These are phyloP conservation scores for Talaromyces sp. DNA, from an alignment of 2,329 filamentous ascomycete genomes.

Conservation along the genomic window DNA sequence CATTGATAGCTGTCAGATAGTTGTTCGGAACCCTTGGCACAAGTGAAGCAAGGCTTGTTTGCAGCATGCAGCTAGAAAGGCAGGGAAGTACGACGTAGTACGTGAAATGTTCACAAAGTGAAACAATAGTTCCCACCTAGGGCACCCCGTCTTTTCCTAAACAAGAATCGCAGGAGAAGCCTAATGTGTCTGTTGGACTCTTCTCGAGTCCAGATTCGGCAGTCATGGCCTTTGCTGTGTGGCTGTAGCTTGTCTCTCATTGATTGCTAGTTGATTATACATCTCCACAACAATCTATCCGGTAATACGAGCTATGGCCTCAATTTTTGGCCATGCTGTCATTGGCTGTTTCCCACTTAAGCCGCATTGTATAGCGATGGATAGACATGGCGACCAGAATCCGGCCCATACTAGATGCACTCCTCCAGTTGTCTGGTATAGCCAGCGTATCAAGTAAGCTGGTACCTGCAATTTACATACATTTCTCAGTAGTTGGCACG, in stretches of 20 bases:
- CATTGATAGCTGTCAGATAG: conserved; percentile 4
- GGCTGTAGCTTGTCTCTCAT: conserved; percentile 4
- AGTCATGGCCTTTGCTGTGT: not conserved
- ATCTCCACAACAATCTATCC: not conserved
- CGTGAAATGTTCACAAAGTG: conserved; percentile 3
- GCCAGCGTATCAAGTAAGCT: not conserved
- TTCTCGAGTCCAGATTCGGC: not conserved
- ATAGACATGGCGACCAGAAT: not conserved
- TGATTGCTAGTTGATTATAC: not conserved
- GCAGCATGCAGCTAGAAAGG: conserved; percentile 3
- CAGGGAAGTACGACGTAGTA: not conserved
- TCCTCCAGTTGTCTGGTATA: not conserved
- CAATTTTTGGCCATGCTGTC: not conserved
- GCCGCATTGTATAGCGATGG: conserved; percentile 2
- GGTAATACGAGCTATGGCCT: not conserved
- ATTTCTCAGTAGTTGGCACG: not conserved
- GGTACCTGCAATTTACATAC: not conserved
- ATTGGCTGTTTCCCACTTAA: not conserved
- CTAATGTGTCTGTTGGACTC: not conserved
- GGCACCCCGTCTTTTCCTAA: not conserved
- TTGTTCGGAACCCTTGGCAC: not conserved
- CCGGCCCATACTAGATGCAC: not conserved
- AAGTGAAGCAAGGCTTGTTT: conserved; percentile 3
- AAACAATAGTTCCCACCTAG: conserved; percentile 4
- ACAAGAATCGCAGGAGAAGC: not conserved